These are phyloP conservation scores for Pythium inflatum DNA, from an alignment of 352 stramenopile genomes.

Conservation along the genomic window DNA sequence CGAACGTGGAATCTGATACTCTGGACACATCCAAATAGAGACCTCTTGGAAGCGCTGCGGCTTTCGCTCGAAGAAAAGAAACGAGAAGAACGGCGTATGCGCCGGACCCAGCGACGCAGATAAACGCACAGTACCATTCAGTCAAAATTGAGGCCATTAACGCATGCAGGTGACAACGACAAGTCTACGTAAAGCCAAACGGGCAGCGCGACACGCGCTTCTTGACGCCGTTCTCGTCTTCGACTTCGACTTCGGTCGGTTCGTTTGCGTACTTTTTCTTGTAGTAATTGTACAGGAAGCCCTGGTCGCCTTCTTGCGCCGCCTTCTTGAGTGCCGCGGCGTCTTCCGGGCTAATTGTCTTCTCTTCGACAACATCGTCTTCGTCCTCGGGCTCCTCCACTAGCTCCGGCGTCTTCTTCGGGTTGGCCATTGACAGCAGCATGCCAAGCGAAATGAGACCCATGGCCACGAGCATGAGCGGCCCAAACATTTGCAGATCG, in stretches of 20 bases:
- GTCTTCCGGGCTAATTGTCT: slow-evolving; percentile 6
- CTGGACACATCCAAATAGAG: no score
- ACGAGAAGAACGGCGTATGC: slow-evolving; percentile 48
- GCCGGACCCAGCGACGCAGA: slow-evolving; percentile 50
- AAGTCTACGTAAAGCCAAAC: slow-evolving; percentile 54
- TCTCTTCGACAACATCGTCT: not conserved
- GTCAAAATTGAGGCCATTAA: no score
- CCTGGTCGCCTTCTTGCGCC: slow-evolving; percentile 18
- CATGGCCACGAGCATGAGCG: slow-evolving; percentile 65
- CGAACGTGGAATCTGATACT: no score
- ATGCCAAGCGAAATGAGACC: slow-evolving; percentile 55
- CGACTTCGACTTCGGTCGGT: slow-evolving; percentile 9
- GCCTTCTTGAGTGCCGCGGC: slow-evolving; percentile 19
- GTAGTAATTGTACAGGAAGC: slow-evolving; percentile 33
- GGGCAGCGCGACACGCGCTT: slow-evolving; percentile 66
- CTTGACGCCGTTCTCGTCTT: slow-evolving; percentile 39
- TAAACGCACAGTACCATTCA: no score
- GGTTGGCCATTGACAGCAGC: slow-evolving; percentile 29
- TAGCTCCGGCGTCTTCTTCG: not conserved
- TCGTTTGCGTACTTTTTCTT: slow-evolving; percentile 32
- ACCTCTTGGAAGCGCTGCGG: slow-evolving; percentile 54
- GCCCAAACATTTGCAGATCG: slow-evolving; percentile 68
- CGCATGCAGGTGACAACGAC: no score
- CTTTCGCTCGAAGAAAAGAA: slow-evolving; percentile 76
- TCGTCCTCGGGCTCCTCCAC: slow-evolving; percentile 6